A percentile compares a stretch with the other conserved stretches of the same genome.
Evolutionary conservation across 2,329 filamentous ascomycete genomes (phyloP).

Genomic region (Nothophoma quercina): DNA sequence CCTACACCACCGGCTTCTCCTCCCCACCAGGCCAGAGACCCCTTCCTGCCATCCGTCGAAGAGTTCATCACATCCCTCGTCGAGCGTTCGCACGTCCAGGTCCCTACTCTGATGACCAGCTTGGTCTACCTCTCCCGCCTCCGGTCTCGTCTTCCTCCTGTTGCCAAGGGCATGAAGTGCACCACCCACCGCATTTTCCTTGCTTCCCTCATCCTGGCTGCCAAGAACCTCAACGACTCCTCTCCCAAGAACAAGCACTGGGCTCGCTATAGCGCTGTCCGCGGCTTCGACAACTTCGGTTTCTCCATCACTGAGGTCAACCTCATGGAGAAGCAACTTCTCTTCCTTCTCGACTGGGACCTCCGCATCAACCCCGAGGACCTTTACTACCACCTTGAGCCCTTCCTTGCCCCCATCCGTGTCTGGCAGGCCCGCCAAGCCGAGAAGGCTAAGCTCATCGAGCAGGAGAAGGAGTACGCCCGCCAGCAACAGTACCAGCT

Average conservation of each 20-base stretch:
- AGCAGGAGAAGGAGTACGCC: constrained; percentile 51
- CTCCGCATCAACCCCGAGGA: constrained; percentile 84
- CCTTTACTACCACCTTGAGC: constrained; percentile 84
- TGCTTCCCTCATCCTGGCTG: constrained; percentile 81
- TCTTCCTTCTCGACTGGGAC: constrained; percentile 95
- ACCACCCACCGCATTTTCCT: constrained; percentile 98
- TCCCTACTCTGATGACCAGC: constrained; percentile 95
- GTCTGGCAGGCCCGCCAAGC: constrained; percentile 61
- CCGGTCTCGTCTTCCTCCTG: constrained; percentile 83
- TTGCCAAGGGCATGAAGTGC: constrained; percentile 95
- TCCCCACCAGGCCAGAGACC: constrained; percentile 61
- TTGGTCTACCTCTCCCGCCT: constrained; percentile 91
- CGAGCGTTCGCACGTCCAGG: constrained; percentile 92
- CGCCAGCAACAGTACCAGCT: constrained; percentile 48
- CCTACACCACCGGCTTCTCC: constrained; percentile 68
- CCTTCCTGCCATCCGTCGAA: constrained; percentile 77
- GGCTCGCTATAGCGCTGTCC: constrained; percentile 88
- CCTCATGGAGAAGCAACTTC: constrained; percentile 98
- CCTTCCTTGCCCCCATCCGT: constrained; percentile 87
- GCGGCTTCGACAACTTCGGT: constrained; percentile 77
- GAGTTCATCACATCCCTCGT: constrained; percentile 93
- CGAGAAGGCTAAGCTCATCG: constrained; percentile 60
- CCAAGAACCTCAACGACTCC: constrained; percentile 98
- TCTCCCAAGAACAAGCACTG: constrained; percentile 99
- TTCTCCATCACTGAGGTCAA: constrained; percentile 97